Evolutionary conservation across 1,139 yeast species (phyloP), one percentile per base, ranked within the genome.

Genomic region (Pichia cactophila): DNA sequence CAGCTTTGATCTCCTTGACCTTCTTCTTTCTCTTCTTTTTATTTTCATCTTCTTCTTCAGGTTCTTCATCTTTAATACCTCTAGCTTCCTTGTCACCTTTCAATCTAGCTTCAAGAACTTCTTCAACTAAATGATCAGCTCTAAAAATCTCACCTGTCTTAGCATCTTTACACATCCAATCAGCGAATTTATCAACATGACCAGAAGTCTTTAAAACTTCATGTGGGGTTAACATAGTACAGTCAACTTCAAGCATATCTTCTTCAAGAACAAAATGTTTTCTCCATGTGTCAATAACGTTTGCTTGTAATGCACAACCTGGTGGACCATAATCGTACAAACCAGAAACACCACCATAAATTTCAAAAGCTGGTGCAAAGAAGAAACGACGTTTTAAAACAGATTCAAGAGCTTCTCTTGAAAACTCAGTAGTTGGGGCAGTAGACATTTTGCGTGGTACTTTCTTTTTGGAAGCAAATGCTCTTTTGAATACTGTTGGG

Each of bases 311-410:
- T 14, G 98, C 95, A 73, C 97, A 90, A 54, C 98, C 98, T 68
- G 98, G 97, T 55, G 99, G 99, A 71, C 99, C 99, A 66, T 89
- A 94, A 69, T 94, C 99, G 69, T 88, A 94, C 53, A 94, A 77
- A 58, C 99, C 99, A 48, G 97, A 87, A 46, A 94, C 97, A 68
- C 98, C 98, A 58, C 98, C 98, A 67, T 94, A 94, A 56, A 92
- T 81, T 66, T 94, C 98, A 65, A 94, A 94, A 42, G 97, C 83
- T 56, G 98, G 98, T 38, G 97, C 97, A 66, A 80, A 92, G 72
- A 94, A 94, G 74, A 94, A 94, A 68, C 99, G 81, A 71, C 97
- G 84, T 70, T 90, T 92, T 61, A 94, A 75, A 50, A 90, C 86
- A 67, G 86, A 85, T 69, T 94, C 99, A 63, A 94, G 75, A 55